Conservation (phyloP, 306 rosid genomes). For the Quillaja saponaria region DNA sequence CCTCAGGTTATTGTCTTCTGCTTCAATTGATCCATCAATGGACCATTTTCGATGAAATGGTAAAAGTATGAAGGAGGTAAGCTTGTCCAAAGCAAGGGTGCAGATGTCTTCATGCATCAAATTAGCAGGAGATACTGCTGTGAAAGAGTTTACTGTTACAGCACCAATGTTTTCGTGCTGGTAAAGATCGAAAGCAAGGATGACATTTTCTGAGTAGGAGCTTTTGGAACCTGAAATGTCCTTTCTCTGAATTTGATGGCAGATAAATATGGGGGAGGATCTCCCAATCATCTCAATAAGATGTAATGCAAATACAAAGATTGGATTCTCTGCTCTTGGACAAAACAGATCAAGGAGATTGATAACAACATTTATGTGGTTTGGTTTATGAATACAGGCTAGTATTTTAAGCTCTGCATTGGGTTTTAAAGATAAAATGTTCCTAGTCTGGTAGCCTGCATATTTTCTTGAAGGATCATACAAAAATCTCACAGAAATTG, state of each 20-base stretch:
- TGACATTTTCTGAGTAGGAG: conserved; percentile 38
- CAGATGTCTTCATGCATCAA: conserved; percentile 62
- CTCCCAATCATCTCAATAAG: conserved; percentile 49
- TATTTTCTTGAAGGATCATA: conserved; percentile 56
- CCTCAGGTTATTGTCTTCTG: conserved; percentile 45
- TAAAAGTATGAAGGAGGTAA: conserved; percentile 43
- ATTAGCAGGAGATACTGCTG: conserved; percentile 44
- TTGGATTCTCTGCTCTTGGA: conserved; percentile 38
- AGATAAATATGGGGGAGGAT: conserved; percentile 41
- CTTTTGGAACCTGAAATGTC: background rate
- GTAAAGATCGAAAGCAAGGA: conserved; percentile 29
- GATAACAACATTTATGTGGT: conserved; percentile 30
- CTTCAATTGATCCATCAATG: conserved; percentile 39
- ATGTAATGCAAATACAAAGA: conserved; percentile 44
- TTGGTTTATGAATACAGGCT: conserved; percentile 40
- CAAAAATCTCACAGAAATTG: conserved; percentile 30
- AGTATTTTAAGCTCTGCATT: conserved; percentile 37
- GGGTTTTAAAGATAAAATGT: conserved; percentile 29
- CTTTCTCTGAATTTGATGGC: conserved; percentile 40
- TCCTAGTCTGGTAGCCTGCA: conserved; percentile 39
- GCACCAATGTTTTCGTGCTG: conserved; percentile 15
- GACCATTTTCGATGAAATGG: conserved; percentile 61
- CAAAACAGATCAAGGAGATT: conserved; percentile 36
- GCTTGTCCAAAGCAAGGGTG: conserved; percentile 49
- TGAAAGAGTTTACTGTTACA: conserved; percentile 32